phyloP scores from a whole-genome alignment of 331 rosid species.

The Rosa hybrid region DNA sequence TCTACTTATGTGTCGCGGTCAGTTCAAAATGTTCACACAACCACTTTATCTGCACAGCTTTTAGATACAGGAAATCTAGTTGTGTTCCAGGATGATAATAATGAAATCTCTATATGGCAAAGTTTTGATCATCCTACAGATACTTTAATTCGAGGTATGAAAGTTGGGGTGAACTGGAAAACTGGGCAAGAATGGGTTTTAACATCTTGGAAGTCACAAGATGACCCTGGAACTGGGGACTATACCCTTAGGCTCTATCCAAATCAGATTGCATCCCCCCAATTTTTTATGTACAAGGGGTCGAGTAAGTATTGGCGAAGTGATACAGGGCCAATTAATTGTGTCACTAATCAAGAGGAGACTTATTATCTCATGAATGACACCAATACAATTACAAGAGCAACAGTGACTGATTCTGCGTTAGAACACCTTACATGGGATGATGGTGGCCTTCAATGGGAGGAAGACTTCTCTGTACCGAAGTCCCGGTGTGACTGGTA shows the following conservation, averaged over 20 bases:
- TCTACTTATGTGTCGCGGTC: slow-evolving; percentile 19
- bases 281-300: background rate
- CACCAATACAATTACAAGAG: background rate
- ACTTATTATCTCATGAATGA: background rate
- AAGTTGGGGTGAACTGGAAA: slow-evolving; percentile 23
- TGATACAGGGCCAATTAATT: background rate
- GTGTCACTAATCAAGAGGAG: background rate
- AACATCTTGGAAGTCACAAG: slow-evolving; percentile 26
- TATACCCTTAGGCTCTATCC: background rate
- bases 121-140: slow-evolving; percentile 26
- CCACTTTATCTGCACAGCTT: slow-evolving; percentile 21
- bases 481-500: slow-evolving; percentile 1
- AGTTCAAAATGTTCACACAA: too few species aligned
- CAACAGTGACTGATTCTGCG: background rate
- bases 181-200: slow-evolving; percentile 15
- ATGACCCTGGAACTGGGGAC: slow-evolving; percentile 27
- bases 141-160: slow-evolving; percentile 27
- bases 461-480: background rate
- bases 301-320: background rate
- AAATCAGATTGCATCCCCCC: background rate
- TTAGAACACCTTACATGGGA: background rate
- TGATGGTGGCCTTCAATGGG: background rate
- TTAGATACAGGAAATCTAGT: slow-evolving; percentile 44
- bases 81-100: background rate
- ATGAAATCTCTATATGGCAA: slow-evolving; percentile 18